A percentile compares a stretch with the other conserved stretches of the same genome.
These are phyloP conservation scores for Komagataella pseudopastoris DNA, from an alignment of 805 yeast species.

Conservation along the genomic window DNA sequence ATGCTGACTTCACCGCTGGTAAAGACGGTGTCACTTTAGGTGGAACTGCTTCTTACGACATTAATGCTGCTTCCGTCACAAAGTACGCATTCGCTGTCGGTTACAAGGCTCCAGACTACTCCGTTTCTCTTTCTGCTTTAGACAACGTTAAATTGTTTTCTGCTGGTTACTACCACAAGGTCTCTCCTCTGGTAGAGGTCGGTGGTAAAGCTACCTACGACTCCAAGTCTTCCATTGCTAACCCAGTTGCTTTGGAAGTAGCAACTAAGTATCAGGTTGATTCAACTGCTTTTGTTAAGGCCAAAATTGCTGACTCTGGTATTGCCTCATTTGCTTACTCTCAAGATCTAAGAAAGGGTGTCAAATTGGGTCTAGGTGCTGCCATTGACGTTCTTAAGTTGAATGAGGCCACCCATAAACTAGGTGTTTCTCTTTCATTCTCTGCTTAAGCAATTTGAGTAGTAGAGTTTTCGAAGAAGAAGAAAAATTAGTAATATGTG, in stretches of 20 bases:
- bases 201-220: slow-evolving; percentile 98
- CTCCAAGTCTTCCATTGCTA: slow-evolving; percentile 59
- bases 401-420: slow-evolving; percentile 94
- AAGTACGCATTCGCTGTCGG: slow-evolving; percentile 91
- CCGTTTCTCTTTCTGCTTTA: slow-evolving; percentile 74
- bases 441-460: slow-evolving; percentile 46
- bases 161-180: slow-evolving; percentile 96
- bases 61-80: slow-evolving; percentile 82
- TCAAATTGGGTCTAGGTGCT: slow-evolving; percentile 92
- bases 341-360: slow-evolving; percentile 92
- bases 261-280: slow-evolving; percentile 93
- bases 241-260: slow-evolving; percentile 84
- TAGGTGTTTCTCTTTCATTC: slow-evolving; percentile 90
- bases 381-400: slow-evolving; percentile 92
- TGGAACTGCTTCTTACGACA: slow-evolving; percentile 94
- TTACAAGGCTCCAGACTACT: slow-evolving; percentile 79
- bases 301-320: slow-evolving; percentile 94
- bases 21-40: slow-evolving; percentile 96
- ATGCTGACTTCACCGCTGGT: slow-evolving; percentile 90
- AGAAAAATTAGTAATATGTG: background rate
- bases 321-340: slow-evolving; percentile 87
- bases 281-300: slow-evolving; percentile 82
- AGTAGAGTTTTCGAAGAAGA: background rate
- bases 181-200: slow-evolving; percentile 82
- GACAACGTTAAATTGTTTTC: slow-evolving; percentile 80